Evolutionary conservation across 1,284 basidiomycete species (phyloP), one percentile per base, ranked within the genome.

Genomic region (Athelia psychrophila): DNA sequence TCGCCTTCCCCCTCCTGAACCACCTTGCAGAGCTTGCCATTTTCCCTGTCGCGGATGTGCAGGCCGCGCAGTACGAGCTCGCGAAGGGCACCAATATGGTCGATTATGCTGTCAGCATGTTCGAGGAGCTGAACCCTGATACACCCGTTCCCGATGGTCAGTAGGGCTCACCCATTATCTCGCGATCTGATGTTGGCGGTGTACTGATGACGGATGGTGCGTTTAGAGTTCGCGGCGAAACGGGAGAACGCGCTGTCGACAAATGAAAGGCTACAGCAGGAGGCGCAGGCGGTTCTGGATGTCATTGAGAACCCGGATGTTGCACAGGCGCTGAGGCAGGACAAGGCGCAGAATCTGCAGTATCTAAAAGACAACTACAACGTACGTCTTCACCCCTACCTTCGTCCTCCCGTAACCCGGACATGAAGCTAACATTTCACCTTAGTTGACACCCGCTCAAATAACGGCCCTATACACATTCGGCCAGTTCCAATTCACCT

Each of bases 281-380:
- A 96, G 65, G 95, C 95, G 0, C 92, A 95, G 66, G 88, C 88
- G 18, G 95, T 98, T 33, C 78, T 98, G 58, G 90, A 95, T 66
- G 95, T 98, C 54, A 98, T 99, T 64, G 91, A 96, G 71, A 95
- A 96, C 63, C 95, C 95, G 2, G 93, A 95, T 58, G 95, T 98
- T 32, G 95, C 88, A 59, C 85, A 97, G 71, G 83, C 89, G 1
- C 72, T 93, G 48, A 80, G 91, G 48, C 95, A 97, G 72, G 97
- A 99, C 74, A 98, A 98, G 77, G 91, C 92, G 62, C 95, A 96
- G 77, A 98, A 98, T 71, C 66, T 98, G 68, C 86, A 91, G 56
- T 93, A 95, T 72, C 81, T 99, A 64, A 93, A 94, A 73, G 92
- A 96, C 53, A 88, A 97, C 68, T 96, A 96, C 76, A 82, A 86